These are phyloP conservation scores for Fusarium austroafricanum DNA, from an alignment of 2,329 filamentous ascomycete genomes.

Conservation along the genomic window DNA sequence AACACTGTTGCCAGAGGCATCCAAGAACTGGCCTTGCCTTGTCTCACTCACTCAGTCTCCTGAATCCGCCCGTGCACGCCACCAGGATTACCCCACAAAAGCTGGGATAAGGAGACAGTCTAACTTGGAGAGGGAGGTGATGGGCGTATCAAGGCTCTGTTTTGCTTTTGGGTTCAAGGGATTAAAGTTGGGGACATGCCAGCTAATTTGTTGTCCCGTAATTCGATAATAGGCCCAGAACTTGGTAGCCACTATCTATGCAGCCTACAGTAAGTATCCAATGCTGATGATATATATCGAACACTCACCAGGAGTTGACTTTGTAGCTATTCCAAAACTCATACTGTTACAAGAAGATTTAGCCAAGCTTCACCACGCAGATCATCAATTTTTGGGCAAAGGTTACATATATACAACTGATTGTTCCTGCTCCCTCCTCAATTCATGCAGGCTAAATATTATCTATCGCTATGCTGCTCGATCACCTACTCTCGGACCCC, in stretches of 20 bases:
- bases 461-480: conserved; percentile 45
- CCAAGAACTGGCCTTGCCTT: conserved; percentile 13
- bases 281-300: background rate
- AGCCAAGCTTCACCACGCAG: conserved; percentile 4
- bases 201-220: conserved; percentile 4
- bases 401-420: conserved; percentile 48
- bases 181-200: background rate
- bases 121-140: conserved; percentile 39
- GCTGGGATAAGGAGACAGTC: conserved; percentile 39
- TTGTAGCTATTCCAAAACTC: conserved; percentile 18
- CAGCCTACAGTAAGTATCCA: no score
- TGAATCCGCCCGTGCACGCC: conserved; percentile 36
- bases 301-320: background rate
- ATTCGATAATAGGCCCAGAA: background rate
- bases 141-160: conserved; percentile 7
- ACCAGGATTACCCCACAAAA: conserved; percentile 42
- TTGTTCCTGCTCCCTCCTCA: conserved; percentile 30
- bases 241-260: background rate
- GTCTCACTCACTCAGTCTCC: conserved; percentile 22
- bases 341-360: conserved; percentile 1
- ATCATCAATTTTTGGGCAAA: conserved; percentile 39
- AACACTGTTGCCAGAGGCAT: conserved; percentile 29
- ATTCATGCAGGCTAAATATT: conserved; percentile 38
- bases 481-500: conserved; percentile 11
- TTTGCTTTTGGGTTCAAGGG: background rate